These are phyloP conservation scores for Wallemia ichthyophaga DNA, from an alignment of 1,284 basidiomycete species.

Conservation along the genomic window DNA sequence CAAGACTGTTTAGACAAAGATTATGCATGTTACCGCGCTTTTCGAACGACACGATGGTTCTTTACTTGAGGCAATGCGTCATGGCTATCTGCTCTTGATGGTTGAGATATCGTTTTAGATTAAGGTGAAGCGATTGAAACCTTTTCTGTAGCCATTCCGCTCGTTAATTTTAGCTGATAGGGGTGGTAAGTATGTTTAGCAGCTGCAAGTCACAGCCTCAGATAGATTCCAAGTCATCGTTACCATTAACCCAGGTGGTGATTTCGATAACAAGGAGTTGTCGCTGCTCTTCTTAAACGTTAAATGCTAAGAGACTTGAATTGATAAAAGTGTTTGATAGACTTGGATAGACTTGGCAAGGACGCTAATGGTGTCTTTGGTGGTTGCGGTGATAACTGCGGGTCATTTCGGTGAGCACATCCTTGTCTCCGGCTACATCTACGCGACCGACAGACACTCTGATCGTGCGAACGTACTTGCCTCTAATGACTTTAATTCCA, in stretches of 20 bases:
- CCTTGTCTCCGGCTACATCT: too few relatives aligned
- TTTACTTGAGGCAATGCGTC: slow-evolving; percentile 64
- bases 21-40: slow-evolving; percentile 27
- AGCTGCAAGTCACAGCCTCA: slow-evolving; percentile 34
- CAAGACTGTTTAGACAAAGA: slow-evolving; percentile 21
- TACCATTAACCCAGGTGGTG: slow-evolving; percentile 98
- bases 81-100: slow-evolving; percentile 59
- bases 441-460: too few relatives aligned
- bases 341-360: too few relatives aligned
- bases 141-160: slow-evolving; percentile 69
- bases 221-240: slow-evolving; percentile 63
- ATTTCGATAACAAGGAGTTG: slow-evolving; percentile 96
- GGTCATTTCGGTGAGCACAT: too few relatives aligned
- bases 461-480: too few relatives aligned
- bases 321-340: too few relatives aligned
- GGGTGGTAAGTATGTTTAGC: slow-evolving; percentile 40
- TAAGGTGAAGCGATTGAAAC: slow-evolving; percentile 87
- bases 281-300: slow-evolving; percentile 82
- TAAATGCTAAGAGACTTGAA: too few relatives aligned
- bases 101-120: slow-evolving; percentile 97
- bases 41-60: slow-evolving; percentile 96
- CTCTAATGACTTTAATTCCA: too few relatives aligned
- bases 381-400: too few relatives aligned
- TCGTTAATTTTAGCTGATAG: slow-evolving; percentile 79
- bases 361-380: too few relatives aligned